A percentile compares a stretch with the other conserved stretches of the same genome.
Evolutionary conservation across 129 eudicot genomes (phyloP).

Genomic region (Chrysanthemum lavandulifolium): DNA sequence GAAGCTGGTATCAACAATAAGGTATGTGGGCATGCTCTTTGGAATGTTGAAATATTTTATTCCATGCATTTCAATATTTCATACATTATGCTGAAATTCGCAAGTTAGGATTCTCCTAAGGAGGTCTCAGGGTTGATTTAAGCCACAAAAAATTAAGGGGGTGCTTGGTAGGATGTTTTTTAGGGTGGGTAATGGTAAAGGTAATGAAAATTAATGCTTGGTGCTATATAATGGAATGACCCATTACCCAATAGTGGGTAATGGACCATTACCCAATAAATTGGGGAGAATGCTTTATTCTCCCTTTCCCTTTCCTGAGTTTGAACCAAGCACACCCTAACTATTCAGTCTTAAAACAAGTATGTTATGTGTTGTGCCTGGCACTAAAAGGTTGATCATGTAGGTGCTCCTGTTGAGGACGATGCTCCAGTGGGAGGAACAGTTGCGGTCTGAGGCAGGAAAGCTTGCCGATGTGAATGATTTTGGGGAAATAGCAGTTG

Average conservation of each 20-base stretch:
- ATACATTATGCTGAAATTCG: neutral
- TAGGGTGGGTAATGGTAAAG: too few relatives aligned
- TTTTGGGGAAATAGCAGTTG: slow-evolving; percentile 77
- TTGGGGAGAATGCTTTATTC: too few relatives aligned
- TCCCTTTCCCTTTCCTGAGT: too few relatives aligned
- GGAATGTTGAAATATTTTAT: neutral
- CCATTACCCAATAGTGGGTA: too few relatives aligned
- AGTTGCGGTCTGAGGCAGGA: slow-evolving; percentile 81
- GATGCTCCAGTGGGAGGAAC: slow-evolving; percentile 98
- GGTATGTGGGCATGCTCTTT: slow-evolving; percentile 38
- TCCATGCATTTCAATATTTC: neutral
- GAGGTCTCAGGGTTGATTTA: too few relatives aligned
- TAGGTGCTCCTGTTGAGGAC: slow-evolving; percentile 84
- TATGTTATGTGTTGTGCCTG: neutral
- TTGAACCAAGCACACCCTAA: too few relatives aligned
- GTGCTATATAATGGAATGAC: too few relatives aligned
- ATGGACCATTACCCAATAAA: too few relatives aligned
- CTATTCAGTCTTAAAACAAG: neutral
- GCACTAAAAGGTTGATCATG: neutral
- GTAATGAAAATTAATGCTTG: too few relatives aligned
- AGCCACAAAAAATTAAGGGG: too few relatives aligned
- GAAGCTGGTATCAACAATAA: slow-evolving; percentile 79
- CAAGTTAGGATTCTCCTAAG: neutral
- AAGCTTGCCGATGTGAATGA: slow-evolving; percentile 19
- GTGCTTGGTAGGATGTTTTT: too few relatives aligned